Percentiles rank a stretch among this genome's conserved stretches.
Evolutionary conservation across 768 basidiomycete species (phyloP).

Genomic region (Tricholoma sp.): DNA sequence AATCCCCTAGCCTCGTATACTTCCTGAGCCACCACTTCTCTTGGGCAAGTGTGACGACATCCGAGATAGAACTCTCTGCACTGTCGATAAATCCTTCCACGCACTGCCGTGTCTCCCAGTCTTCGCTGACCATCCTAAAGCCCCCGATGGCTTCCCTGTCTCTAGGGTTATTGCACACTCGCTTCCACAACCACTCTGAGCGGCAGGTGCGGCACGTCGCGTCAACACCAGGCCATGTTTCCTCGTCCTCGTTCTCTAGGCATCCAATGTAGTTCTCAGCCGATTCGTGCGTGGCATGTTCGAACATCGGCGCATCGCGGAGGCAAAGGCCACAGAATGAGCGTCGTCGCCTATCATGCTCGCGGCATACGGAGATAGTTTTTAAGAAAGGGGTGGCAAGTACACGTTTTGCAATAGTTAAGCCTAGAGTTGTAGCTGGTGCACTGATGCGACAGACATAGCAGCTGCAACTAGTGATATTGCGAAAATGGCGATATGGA

Average conservation of each 20-base stretch:
- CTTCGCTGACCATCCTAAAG: constrained; percentile 29
- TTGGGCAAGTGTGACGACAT: constrained; percentile 55
- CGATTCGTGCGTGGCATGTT: constrained; percentile 18
- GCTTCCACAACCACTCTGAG: constrained; percentile 59
- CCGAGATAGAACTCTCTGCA: constrained; percentile 61
- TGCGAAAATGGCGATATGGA: constrained; percentile 59
- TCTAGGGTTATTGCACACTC: constrained; percentile 38
- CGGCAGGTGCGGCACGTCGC: constrained; percentile 69
- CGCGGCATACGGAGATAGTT: constrained; percentile 50
- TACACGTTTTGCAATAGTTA: constrained; percentile 45
- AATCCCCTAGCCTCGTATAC: constrained; percentile 59
- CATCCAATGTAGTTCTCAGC: constrained; percentile 36
- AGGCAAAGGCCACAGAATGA: constrained; percentile 68
- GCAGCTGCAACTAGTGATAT: constrained; percentile 51
- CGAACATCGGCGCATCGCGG: constrained; percentile 49
- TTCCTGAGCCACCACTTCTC: constrained; percentile 70
- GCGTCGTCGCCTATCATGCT: constrained; percentile 50
- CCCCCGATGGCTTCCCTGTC: constrained; percentile 61
- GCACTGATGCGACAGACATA: constrained; percentile 66
- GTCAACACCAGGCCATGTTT: constrained; percentile 58
- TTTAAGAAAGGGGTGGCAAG: constrained; percentile 39
- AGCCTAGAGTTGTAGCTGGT: constrained; percentile 45
- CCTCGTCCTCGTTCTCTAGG: constrained; percentile 69
- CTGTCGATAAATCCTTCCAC: constrained; percentile 72
- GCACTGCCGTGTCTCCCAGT: constrained; percentile 66